Conservation (phyloP, 2,329 filamentous ascomycete genomes). For the Phyllachora maydis region DNA sequence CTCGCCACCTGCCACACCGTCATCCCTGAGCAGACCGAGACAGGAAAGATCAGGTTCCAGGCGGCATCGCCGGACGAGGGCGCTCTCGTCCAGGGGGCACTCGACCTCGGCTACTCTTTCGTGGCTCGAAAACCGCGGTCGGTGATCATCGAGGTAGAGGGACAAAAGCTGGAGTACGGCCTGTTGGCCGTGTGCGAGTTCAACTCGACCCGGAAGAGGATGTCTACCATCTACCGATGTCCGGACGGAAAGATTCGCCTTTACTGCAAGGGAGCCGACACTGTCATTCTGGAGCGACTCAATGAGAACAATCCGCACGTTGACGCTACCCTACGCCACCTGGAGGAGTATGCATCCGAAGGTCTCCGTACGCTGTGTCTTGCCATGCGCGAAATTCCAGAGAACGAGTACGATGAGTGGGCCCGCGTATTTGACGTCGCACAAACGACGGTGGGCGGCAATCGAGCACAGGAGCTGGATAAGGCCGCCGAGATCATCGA, state of each 20-base stretch:
- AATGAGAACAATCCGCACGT: slow-evolving; percentile 68
- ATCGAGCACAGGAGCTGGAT: slow-evolving; percentile 83
- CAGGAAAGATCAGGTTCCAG: slow-evolving; percentile 85
- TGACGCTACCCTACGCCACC: slow-evolving; percentile 74
- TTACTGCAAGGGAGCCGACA: slow-evolving; percentile 94
- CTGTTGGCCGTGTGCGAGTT: slow-evolving; percentile 95
- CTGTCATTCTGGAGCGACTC: slow-evolving; percentile 85
- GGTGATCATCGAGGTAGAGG: slow-evolving; percentile 64
- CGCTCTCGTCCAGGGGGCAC: slow-evolving; percentile 83
- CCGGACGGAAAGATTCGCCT: slow-evolving; percentile 87
- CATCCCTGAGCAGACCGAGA: slow-evolving; percentile 73
- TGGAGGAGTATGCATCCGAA: slow-evolving; percentile 97
- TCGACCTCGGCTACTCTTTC: slow-evolving; percentile 73
- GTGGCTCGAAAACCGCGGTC: slow-evolving; percentile 73
- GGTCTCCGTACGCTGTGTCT: slow-evolving; percentile 87
- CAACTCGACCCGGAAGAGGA: slow-evolving; percentile 91
- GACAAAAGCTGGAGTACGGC: slow-evolving; percentile 62
- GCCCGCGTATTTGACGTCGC: slow-evolving; percentile 69
- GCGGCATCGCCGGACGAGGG: slow-evolving; percentile 94
- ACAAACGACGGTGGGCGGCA: slow-evolving; percentile 76
- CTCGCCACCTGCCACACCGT: slow-evolving; percentile 90
- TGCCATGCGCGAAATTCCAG: slow-evolving; percentile 80
- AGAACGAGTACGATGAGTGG: slow-evolving; percentile 81
- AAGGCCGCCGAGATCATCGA: slow-evolving; percentile 95
- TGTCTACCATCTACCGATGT: slow-evolving; percentile 94